A percentile compares a stretch with the other conserved stretches of the same genome.
phyloP scores from a whole-genome alignment of 306 rosid genomes.

The Inga oerstediana region DNA sequence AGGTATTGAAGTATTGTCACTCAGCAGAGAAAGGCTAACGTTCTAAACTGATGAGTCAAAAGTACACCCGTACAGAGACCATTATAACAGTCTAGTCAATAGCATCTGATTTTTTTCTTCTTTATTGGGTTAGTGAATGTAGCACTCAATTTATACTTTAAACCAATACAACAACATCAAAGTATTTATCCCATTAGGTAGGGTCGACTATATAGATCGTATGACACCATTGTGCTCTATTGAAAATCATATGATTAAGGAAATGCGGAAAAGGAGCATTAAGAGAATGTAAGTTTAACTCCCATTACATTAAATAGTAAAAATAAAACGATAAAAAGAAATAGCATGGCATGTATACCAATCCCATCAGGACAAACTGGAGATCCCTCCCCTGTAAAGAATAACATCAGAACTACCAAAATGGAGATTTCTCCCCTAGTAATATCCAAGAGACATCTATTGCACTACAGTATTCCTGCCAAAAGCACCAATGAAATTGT shows the following conservation, averaged over 20 bases:
- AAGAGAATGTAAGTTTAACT: constrained; percentile 36
- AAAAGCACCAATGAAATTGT: constrained; percentile 41
- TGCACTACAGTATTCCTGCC: constrained; percentile 46
- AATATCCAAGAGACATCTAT: constrained; percentile 50
- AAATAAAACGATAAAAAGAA: constrained; percentile 22
- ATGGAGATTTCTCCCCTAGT: constrained; percentile 54
- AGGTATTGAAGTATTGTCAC: neutral
- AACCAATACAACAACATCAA: neutral
- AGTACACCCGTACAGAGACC: neutral
- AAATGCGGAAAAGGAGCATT: constrained; percentile 27
- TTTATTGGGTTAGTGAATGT: neutral
- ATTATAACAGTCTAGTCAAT: neutral
- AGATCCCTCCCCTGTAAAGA: constrained; percentile 55
- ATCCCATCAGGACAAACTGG: constrained; percentile 42
- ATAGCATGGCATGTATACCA: constrained; percentile 44
- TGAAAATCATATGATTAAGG: too few species aligned
- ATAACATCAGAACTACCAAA: constrained; percentile 60
- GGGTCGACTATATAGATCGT: too few species aligned
- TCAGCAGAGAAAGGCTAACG: neutral
- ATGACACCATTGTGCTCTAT: too few species aligned
- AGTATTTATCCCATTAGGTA: too few species aligned
- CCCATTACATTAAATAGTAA: constrained; percentile 35
- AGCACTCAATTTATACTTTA: neutral
- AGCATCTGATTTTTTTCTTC: neutral
- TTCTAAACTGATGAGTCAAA: neutral